Evolutionary conservation across 2,329 filamentous ascomycete genomes (phyloP), one percentile per base, ranked within the genome.

Genomic region (Aspergillus flavus): DNA sequence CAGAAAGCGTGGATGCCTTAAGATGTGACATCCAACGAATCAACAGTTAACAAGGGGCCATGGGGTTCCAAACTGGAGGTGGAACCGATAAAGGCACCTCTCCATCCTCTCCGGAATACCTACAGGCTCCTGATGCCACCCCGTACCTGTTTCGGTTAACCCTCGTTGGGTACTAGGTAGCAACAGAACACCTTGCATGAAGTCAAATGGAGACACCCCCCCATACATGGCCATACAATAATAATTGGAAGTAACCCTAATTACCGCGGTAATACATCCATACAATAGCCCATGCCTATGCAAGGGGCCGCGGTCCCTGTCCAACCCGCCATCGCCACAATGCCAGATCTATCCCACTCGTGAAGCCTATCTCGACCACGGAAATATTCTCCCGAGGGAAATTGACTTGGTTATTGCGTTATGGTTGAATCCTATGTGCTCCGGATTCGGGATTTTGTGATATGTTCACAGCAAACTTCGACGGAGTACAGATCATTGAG

Each of bases 401-500:
- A 14, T 36, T 23, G 32, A 36, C 52, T 41, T n/a, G 32, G 34
- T n/a, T 39, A 23, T 39, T 19, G 30, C 21, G 30, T 23, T 23
- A n/a, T 21, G 19, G 6, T n/a, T 28, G 4, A 21, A 14, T 11
- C 7, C 52, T 2, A 23, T 34, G 19, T 12, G 28, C 30, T 55
- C 11, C n/a, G 21, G 3, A 14, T 34, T 34, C 32, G 26, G 26
- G 26, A 28, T 28, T 39, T 16, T 34, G 21, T 21, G 9, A 10
- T 26, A 23, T 12, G 52, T 16, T 4, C 32, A 26, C n/a, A 26
- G n/a, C n/a, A 55, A 55, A 26, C 32, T 39, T 45, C 32, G 39
- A 21, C 32, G 32, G 39, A 19, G 39, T 50, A 61, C 36, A 61
- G 39, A 39, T 55, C 58, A 61, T 56, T 61, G 58, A 55, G 56